Evolutionary conservation across 2,329 filamentous ascomycete species (phyloP).

Genomic region (Emmonsiellopsis sp.): DNA sequence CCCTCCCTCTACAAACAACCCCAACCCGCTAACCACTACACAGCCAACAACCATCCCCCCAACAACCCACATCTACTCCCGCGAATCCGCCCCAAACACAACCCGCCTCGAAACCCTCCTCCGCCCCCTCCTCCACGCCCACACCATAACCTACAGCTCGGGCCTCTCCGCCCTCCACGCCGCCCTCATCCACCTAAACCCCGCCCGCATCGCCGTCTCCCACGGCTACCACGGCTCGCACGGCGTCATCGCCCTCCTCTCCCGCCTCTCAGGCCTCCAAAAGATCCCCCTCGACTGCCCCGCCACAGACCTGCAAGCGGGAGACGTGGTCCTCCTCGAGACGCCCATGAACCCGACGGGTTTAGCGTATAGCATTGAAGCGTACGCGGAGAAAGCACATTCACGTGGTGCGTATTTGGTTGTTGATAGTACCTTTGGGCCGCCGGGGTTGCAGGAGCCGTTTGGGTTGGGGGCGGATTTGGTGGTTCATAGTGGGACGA

Average conservation of each 20-base stretch:
- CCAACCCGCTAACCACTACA: slow-evolving; percentile 7
- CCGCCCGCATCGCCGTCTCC: slow-evolving; percentile 70
- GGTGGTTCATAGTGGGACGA: slow-evolving; percentile 88
- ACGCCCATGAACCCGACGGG: slow-evolving; percentile 90
- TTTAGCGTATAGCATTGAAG: slow-evolving; percentile 62
- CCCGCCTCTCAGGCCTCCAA: slow-evolving; percentile 65
- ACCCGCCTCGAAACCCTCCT: slow-evolving; percentile 81
- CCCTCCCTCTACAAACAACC: neutral
- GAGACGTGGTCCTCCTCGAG: slow-evolving; percentile 85
- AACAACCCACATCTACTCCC: slow-evolving; percentile 68
- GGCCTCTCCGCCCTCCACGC: slow-evolving; percentile 86
- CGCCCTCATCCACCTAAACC: slow-evolving; percentile 73
- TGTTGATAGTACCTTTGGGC: slow-evolving; percentile 87
- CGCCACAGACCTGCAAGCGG: slow-evolving; percentile 56
- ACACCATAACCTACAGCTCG: slow-evolving; percentile 69
- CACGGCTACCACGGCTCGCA: slow-evolving; percentile 91
- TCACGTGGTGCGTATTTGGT: slow-evolving; percentile 64
- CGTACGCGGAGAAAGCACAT: slow-evolving; percentile 65
- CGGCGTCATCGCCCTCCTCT: slow-evolving; percentile 65
- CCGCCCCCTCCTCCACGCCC: slow-evolving; percentile 54
- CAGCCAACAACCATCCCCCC: slow-evolving; percentile 8
- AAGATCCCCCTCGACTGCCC: slow-evolving; percentile 63
- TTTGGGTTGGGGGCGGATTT: slow-evolving; percentile 74
- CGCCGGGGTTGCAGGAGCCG: slow-evolving; percentile 80
- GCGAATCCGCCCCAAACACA: slow-evolving; percentile 67